Conservation (phyloP, 345 rosid species). For the Erysimum cheiranthoides region DNA sequence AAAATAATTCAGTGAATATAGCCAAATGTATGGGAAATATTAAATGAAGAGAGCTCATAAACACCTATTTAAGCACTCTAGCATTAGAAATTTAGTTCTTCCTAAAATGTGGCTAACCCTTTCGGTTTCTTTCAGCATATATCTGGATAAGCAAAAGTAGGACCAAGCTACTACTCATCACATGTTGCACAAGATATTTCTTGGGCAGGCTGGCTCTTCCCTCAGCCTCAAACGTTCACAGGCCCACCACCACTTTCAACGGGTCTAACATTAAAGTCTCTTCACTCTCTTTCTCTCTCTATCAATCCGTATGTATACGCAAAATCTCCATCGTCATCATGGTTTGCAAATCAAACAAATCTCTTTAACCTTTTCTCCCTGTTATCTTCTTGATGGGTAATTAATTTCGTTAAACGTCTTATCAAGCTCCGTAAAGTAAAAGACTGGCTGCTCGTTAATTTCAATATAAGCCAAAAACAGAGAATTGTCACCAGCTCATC, state of each 20-base stretch:
- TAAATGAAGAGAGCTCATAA: slow-evolving; percentile 20
- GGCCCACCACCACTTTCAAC: slow-evolving; percentile 43
- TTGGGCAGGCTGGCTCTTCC: slow-evolving; percentile 27
- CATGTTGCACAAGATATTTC: slow-evolving; percentile 30
- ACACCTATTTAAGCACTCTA: slow-evolving; percentile 15
- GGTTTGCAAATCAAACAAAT: slow-evolving; percentile 31
- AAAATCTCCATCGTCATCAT: neutral
- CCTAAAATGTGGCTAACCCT: slow-evolving; percentile 8
- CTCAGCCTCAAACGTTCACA: slow-evolving; percentile 29
- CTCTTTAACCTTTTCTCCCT: neutral
- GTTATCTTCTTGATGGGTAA: slow-evolving; percentile 29
- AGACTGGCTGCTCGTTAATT: slow-evolving; percentile 1
- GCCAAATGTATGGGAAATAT: neutral
- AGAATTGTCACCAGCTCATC: slow-evolving; percentile 14
- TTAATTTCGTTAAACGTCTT: slow-evolving; percentile 19
- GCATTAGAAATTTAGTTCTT: neutral
- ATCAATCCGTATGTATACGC: slow-evolving; percentile 10
- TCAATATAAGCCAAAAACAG: slow-evolving; percentile 1
- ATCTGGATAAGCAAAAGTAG: slow-evolving; percentile 40
- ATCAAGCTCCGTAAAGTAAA: slow-evolving; percentile 20
- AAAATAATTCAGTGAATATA: slow-evolving; percentile 20
- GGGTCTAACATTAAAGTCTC: slow-evolving; percentile 18
- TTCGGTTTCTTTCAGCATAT: slow-evolving; percentile 25
- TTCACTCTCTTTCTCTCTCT: slow-evolving; percentile 43
- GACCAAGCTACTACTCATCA: slow-evolving; percentile 38